Conservation (phyloP, 306 rosid genomes). For the Canavalia gladiata region DNA sequence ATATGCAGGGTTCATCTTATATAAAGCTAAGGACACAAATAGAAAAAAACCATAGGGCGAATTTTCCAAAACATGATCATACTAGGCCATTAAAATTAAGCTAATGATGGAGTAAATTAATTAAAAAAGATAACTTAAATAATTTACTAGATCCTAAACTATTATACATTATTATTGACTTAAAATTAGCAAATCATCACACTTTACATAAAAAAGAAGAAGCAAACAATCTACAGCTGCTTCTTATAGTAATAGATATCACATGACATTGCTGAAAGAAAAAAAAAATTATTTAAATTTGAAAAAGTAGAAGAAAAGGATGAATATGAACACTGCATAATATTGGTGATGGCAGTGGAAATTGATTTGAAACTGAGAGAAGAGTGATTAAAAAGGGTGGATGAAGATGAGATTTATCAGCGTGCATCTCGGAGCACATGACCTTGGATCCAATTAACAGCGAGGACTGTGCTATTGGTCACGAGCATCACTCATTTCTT, state of each 20-base stretch:
- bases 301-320: constrained; percentile 20
- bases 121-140: not conserved
- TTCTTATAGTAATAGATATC: constrained; percentile 16
- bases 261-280: constrained; percentile 39
- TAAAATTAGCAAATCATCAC: not conserved
- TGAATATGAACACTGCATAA: constrained; percentile 6
- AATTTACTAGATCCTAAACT: not conserved
- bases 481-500: constrained; percentile 52
- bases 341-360: not conserved
- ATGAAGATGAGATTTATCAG: constrained; percentile 57
- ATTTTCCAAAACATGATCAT: not conserved
- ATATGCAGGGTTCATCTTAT: not conserved
- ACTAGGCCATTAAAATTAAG: not conserved
- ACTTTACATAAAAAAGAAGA: not conserved
- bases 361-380: constrained; percentile 26
- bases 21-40: not conserved
- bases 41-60: constrained; percentile 25
- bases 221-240: constrained; percentile 38
- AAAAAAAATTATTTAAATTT: not conserved
- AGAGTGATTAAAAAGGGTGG: constrained; percentile 1
- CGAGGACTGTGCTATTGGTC: constrained; percentile 57
- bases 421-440: constrained; percentile 69
- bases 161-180: not conserved
- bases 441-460: constrained; percentile 64
- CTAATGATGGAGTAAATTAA: not conserved